Evolutionary conservation across 2,329 filamentous ascomycete genomes (phyloP).

Genomic region (Elsinoe batatas): DNA sequence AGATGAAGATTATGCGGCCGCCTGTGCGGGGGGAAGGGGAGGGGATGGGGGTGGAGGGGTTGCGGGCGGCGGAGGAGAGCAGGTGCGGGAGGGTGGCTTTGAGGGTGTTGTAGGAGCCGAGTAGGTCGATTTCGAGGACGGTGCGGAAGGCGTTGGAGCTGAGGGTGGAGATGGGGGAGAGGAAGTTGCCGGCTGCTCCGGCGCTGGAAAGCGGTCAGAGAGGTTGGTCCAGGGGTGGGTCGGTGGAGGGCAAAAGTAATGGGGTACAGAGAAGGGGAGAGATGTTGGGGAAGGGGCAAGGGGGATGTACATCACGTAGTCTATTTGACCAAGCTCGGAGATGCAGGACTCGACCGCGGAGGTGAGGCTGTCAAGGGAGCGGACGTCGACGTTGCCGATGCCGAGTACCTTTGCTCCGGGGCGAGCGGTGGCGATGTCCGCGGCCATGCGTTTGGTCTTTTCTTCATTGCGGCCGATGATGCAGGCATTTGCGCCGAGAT

Average conservation of each 20-base stretch:
- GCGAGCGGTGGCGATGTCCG: slow-evolving; percentile 71
- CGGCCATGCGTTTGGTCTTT: slow-evolving; percentile 74
- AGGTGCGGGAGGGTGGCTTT: slow-evolving; percentile 85
- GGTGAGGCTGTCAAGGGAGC: slow-evolving; percentile 54
- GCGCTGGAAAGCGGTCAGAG: slow-evolving; percentile 46
- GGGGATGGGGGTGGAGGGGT: slow-evolving; percentile 58
- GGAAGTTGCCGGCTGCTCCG: slow-evolving; percentile 91
- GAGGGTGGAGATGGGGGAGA: slow-evolving; percentile 72
- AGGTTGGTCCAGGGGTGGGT: too few relatives aligned
- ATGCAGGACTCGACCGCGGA: slow-evolving; percentile 70
- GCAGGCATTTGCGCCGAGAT: slow-evolving; percentile 84
- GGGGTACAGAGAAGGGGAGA: neutral
- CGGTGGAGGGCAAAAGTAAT: too few relatives aligned
- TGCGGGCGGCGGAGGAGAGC: slow-evolving; percentile 57
- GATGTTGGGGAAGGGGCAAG: slow-evolving; percentile 21
- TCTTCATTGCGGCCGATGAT: slow-evolving; percentile 84
- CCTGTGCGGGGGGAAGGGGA: slow-evolving; percentile 46
- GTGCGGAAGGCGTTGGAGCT: slow-evolving; percentile 85
- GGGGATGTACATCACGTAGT: slow-evolving; percentile 68
- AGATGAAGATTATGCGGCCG: slow-evolving; percentile 81
- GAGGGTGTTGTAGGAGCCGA: slow-evolving; percentile 89
- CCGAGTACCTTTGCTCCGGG: slow-evolving; percentile 75
- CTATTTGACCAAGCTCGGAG: slow-evolving; percentile 74
- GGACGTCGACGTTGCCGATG: slow-evolving; percentile 65
- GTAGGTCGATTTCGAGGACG: slow-evolving; percentile 91